Evolutionary conservation across 2,329 filamentous ascomycete species (phyloP), one percentile per base, ranked within the genome.

Genomic region (Fusarium sp.): DNA sequence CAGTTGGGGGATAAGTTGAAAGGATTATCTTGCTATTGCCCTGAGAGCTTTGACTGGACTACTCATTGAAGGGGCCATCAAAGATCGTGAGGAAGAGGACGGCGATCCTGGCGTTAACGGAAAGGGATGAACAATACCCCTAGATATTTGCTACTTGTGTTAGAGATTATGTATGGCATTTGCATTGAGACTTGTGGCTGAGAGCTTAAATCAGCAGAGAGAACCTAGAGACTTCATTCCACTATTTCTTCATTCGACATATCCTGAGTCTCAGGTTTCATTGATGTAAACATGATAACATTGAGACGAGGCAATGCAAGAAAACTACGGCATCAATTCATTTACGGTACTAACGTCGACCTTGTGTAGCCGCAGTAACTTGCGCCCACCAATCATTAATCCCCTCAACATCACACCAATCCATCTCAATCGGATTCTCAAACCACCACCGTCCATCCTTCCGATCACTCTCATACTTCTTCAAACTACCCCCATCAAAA

Each of bases 351-450:
- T 36, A 41, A 15, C 20, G 3, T 47, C 18, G 31, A n/a, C 20
- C 20, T 26, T 63, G 51, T 18, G 30, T 50, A 20, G 11, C 10
- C 9, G 36, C 72, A 33, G 77, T 62, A 55, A 78, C 71, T 26
- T 79, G 70, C 5, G 74, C 69, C 86, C 86, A 88, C 86, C 86
- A 88, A 13, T 68, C 67, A 69, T 80, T 82, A 65, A 88, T 78
- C 6, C 83, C 83, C 6, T 77, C 75, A 15, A 86, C 84, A 75
- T 86, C 83, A 47, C 87, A 89, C 87, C 87, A 89, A 5, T 68
- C 75, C 68, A 89, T 73, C 33, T 83, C 80, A 36, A 69, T 70
- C 8, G 86, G 86, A 56, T 87, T 79, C 74, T 86, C 82, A 55
- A 85, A 85, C 88, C 88, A 89, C 88, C 87, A 90, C 18, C 68